Evolutionary conservation across 768 basidiomycete genomes (phyloP), one percentile per base, ranked within the genome.

Genomic region (Naganishia onofrii): DNA sequence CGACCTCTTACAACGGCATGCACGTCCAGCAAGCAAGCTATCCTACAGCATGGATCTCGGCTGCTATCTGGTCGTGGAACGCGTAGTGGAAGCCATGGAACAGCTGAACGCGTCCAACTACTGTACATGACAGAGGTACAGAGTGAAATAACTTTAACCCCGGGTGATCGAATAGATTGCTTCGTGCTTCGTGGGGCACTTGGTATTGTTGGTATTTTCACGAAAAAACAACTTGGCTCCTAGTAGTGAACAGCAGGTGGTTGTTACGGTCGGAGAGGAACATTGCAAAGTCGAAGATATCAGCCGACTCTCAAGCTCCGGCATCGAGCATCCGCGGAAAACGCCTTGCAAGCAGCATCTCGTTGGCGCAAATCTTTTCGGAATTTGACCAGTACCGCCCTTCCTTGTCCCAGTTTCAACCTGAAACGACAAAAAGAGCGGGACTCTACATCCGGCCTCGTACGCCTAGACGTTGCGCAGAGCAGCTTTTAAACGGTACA

Each of bases 361-460:
- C 34, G 7, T 26, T 58, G 34, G 34, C 34, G 57, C 21, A 53
- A 29, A 55, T 29, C n/a, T 13, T 6, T 3, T 36, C 34, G 34
- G 6, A 17, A 44, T 7, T 42, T 7, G 42, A 26, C 7, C 12
- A 17, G 31, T 10, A 58, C 7, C 32, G 56, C 31, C n/a, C 60
- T 1, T 58, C n/a, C 1, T 29, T 26, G 7, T 42, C 5, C 23
- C 60, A n/a, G 60, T 63, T 26, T 63, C 60, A 63, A 44, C 60
- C 60, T 63, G 60, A 63, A 63, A 63, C 60, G 15, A 8, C 13
- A 12, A 13, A 34, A 26, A 26, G 42, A 42, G 60, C 38, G 13
- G 19, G 23, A 44, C 36, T 44, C 23, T 5, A 15, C 0, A 13
- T 10, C 36, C 21, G 9, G 23, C 21, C 42, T 29, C 12, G 46